phyloP scores from a whole-genome alignment of 257 asterid genomes.

The Phtheirospermum japonicum region DNA sequence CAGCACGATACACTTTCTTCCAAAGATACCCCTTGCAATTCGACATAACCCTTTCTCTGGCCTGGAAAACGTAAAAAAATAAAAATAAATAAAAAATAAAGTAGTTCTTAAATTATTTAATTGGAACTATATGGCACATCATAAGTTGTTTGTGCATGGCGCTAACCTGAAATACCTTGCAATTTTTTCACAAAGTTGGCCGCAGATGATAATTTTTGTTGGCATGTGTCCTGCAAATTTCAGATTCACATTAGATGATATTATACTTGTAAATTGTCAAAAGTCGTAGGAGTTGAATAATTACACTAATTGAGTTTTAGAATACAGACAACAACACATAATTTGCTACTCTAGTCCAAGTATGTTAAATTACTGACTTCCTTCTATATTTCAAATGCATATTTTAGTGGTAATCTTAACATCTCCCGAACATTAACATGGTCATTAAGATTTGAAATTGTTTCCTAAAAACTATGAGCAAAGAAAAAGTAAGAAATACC shows the following conservation, averaged over 20 bases:
- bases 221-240: constrained; percentile 48
- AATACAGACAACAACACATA: no score
- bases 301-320: no score
- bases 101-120: constrained; percentile 6
- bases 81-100: not conserved
- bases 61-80: constrained; percentile 32
- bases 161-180: constrained; percentile 71
- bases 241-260: not conserved
- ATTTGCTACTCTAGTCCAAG: no score
- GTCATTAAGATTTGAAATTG: no score
- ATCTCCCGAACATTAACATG: no score
- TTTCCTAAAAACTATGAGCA: no score
- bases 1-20: constrained; percentile 43
- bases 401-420: no score
- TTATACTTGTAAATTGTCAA: not conserved
- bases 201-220: constrained; percentile 50
- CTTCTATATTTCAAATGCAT: no score
- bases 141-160: not conserved
- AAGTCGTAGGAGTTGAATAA: no score
- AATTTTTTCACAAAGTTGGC: constrained; percentile 63
- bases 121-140: not conserved
- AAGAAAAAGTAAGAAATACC: constrained; percentile 39
- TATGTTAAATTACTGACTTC: no score
- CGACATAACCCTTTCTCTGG: constrained; percentile 71
- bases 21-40: constrained; percentile 57